Evolutionary conservation across 371 early-diverging fungal genomes (phyloP).

Genomic region (Parasitella parasitica): DNA sequence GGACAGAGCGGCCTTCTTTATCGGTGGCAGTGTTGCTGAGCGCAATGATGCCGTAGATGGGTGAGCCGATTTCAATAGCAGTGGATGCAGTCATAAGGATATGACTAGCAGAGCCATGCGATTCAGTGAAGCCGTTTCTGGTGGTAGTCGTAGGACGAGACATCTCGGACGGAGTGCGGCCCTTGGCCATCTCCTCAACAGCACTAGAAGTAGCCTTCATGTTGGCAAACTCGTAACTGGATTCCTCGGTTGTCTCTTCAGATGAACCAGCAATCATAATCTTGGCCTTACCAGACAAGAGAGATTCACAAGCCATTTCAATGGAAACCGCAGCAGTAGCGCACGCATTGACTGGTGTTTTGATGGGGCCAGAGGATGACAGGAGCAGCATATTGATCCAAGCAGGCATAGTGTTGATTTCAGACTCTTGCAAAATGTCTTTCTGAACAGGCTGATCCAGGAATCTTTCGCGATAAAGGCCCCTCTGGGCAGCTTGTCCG

Average conservation of each 20-base stretch:
- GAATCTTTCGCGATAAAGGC: conserved; percentile 76
- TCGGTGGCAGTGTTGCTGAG: conserved; percentile 94
- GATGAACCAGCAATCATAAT: conserved; percentile 94
- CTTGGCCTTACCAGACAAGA: conserved; percentile 90
- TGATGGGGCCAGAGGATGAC: conserved; percentile 94
- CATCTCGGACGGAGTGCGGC: conserved; percentile 90
- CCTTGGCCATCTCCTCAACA: conserved; percentile 81
- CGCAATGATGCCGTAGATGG: conserved; percentile 92
- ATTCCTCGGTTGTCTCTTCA: conserved; percentile 94
- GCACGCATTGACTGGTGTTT: conserved; percentile 94
- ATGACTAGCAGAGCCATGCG: conserved; percentile 91
- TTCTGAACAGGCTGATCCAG: conserved; percentile 89
- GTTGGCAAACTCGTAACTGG: conserved; percentile 94
- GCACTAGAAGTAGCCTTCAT: conserved; percentile 96
- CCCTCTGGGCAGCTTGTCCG: conserved; percentile 79
- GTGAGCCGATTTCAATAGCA: conserved; percentile 94
- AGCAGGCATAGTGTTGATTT: conserved; percentile 96
- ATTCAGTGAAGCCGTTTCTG: conserved; percentile 93
- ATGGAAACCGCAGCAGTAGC: conserved; percentile 93
- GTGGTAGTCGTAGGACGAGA: conserved; percentile 91
- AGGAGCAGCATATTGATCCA: conserved; percentile 97
- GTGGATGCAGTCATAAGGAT: conserved; percentile 89
- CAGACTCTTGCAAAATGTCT: conserved; percentile 94
- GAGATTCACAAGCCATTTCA: conserved; percentile 91
- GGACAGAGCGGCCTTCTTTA: conserved; percentile 95